These are phyloP conservation scores for Hibiscus mutabilis DNA, from an alignment of 345 rosid species.

Conservation along the genomic window DNA sequence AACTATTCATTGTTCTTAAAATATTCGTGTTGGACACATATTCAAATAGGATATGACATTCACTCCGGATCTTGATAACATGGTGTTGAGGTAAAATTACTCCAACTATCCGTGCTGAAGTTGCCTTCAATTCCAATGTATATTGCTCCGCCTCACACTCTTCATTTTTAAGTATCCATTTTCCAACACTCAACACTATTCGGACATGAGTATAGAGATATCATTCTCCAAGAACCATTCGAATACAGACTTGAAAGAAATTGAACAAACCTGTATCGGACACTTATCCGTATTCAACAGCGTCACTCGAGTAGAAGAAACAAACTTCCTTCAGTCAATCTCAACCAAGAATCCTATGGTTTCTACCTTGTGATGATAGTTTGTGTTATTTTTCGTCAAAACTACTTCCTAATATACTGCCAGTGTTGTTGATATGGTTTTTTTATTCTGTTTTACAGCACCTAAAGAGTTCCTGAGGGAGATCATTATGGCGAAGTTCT, in stretches of 20 bases:
- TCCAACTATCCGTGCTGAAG: too few species aligned
- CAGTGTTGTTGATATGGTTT: not conserved
- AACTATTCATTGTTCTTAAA: not conserved
- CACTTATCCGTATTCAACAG: not conserved
- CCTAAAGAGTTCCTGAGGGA: slow-evolving; percentile 44
- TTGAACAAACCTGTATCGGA: not conserved
- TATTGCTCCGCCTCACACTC: not conserved
- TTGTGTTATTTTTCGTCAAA: not conserved
- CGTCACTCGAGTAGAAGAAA: not conserved
- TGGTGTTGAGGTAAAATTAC: too few species aligned
- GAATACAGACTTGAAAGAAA: not conserved
- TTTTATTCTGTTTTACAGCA: slow-evolving; percentile 25
- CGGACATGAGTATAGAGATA: not conserved
- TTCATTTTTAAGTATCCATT: not conserved
- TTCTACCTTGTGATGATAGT: not conserved
- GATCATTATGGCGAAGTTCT: slow-evolving; percentile 36
- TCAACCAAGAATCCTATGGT: not conserved
- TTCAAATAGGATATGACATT: not conserved
- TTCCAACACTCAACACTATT: not conserved
- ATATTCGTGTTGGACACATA: not conserved
- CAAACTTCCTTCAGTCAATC: not conserved
- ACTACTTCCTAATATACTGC: not conserved
- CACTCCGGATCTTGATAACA: not conserved
- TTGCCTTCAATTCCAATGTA: too few species aligned
- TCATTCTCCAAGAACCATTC: not conserved